phyloP scores from a whole-genome alignment of 495 filamentous ascomycete species.

The Aspergillus ostianus region DNA sequence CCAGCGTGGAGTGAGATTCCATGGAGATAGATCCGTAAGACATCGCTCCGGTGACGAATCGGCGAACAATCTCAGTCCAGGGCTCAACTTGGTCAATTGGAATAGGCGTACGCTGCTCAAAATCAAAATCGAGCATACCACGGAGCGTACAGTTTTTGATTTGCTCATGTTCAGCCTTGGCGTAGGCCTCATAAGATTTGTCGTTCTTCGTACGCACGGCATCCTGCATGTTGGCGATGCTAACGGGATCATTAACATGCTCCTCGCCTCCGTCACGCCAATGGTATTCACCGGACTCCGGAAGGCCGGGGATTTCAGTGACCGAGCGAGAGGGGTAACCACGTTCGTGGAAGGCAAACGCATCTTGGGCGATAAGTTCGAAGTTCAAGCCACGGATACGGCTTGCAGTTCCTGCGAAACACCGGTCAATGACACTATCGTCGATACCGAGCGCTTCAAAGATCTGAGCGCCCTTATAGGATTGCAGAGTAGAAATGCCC shows the following conservation, averaged over 20 bases:
- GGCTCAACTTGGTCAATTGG: conserved; percentile 98
- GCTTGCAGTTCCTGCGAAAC: conserved; percentile 93
- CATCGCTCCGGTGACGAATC: conserved; percentile 99
- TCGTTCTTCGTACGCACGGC: conserved; percentile 98
- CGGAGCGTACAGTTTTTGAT: conserved; percentile 98
- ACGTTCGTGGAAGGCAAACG: conserved; percentile 94
- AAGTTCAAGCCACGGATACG: conserved; percentile 96
- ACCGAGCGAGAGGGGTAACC: conserved; percentile 86
- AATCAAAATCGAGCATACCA: conserved; percentile 96
- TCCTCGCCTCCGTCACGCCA: conserved; percentile 98
- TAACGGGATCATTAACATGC: conserved; percentile 95
- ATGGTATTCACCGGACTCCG: conserved; percentile 97
- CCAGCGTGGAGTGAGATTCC: conserved; percentile 97
- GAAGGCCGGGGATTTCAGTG: conserved; percentile 75
- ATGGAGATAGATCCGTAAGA: conserved; percentile 99
- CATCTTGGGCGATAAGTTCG: conserved; percentile 92
- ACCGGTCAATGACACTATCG: conserved; percentile 91
- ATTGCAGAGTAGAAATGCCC: conserved; percentile 97
- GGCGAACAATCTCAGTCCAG: conserved; percentile 97
- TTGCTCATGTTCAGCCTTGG: conserved; percentile 89
- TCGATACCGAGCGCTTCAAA: conserved; percentile 99
- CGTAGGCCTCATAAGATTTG: conserved; percentile 99
- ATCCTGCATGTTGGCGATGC: conserved; percentile 98
- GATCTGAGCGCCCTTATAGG: conserved; percentile 99
- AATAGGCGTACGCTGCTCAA: conserved; percentile 80